Percentiles rank a stretch among this genome's conserved stretches.
These are phyloP conservation scores for Cladochytrium replicatum DNA, from an alignment of 192 early-diverging fungal genomes.

Conservation along the genomic window DNA sequence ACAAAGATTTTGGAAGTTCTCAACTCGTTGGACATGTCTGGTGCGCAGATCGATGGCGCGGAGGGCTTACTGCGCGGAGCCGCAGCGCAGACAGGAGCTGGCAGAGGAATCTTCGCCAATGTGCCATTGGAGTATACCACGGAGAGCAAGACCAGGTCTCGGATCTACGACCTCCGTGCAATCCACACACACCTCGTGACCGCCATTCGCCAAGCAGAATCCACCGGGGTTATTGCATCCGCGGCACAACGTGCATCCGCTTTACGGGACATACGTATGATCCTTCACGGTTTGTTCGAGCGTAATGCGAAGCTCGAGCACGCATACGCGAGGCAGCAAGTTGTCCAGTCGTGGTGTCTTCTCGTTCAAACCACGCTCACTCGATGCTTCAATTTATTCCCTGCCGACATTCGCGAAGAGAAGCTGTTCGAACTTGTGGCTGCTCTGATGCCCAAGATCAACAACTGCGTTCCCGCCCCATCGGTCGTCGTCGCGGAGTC, in stretches of 20 bases:
- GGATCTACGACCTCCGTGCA: slow-evolving; percentile 61
- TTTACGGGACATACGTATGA: slow-evolving; percentile 41
- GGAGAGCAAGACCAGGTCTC: too few species aligned
- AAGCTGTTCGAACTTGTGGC: slow-evolving; percentile 59
- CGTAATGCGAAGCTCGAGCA: slow-evolving; percentile 66
- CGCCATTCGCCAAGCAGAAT: slow-evolving; percentile 32
- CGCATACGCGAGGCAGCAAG: slow-evolving; percentile 53
- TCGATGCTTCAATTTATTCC: slow-evolving; percentile 53
- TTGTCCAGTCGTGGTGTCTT: slow-evolving; percentile 72
- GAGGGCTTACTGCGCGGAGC: too few species aligned
- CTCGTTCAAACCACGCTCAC: slow-evolving; percentile 63
- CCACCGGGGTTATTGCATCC: slow-evolving; percentile 29
- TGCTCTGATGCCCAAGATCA: slow-evolving; percentile 52
- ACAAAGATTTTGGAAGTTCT: slow-evolving; percentile 66
- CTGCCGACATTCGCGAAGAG: slow-evolving; percentile 48
- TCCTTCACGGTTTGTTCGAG: slow-evolving; percentile 57
- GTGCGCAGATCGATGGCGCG: slow-evolving; percentile 6
- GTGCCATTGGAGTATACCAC: too few species aligned
- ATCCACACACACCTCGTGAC: slow-evolving; percentile 43
- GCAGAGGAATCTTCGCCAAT: too few species aligned
- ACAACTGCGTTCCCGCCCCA: slow-evolving; percentile 14
- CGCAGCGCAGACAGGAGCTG: too few species aligned
- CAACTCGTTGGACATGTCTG: slow-evolving; percentile 55
- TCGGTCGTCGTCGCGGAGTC: slow-evolving; percentile 36
- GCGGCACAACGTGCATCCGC: slow-evolving; percentile 36